Evolutionary conservation across 2,329 filamentous ascomycete species (phyloP).

Genomic region (Harringtonia lauricola): DNA sequence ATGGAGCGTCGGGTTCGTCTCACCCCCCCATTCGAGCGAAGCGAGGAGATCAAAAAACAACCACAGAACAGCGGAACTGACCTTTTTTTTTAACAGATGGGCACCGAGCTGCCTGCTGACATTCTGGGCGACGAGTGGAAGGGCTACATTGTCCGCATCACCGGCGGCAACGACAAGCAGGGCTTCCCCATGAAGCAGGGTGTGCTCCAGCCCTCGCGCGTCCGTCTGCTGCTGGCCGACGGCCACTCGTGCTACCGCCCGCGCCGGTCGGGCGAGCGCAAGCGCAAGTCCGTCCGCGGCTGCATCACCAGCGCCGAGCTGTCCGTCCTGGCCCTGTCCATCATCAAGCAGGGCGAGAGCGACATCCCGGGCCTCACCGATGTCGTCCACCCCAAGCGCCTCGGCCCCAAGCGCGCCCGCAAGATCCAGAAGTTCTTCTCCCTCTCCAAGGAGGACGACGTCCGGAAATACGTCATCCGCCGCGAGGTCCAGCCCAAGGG

Average conservation of each 20-base stretch:
- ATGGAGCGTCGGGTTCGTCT: constrained; percentile 15
- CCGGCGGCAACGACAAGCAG: constrained; percentile 99
- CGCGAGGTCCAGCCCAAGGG: constrained; percentile 95
- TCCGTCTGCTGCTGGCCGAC: constrained; percentile 87
- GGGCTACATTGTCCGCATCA: constrained; percentile 99
- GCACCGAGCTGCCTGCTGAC: constrained; percentile 85
- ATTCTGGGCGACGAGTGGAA: constrained; percentile 98
- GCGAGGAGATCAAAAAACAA: background rate
- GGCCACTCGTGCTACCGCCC: constrained; percentile 99
- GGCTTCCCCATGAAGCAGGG: constrained; percentile 99
- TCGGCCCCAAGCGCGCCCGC: constrained; percentile 98
- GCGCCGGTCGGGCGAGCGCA: constrained; percentile 95
- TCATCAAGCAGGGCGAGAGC: constrained; percentile 95
- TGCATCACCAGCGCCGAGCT: constrained; percentile 98
- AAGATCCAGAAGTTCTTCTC: constrained; percentile 99
- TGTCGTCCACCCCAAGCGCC: constrained; percentile 95
- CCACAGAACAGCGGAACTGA: background rate
- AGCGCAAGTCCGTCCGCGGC: constrained; percentile 97
- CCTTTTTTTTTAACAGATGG: constrained; percentile 52
- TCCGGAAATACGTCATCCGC: constrained; percentile 99
- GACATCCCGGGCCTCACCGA: constrained; percentile 97
- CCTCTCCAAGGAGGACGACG: constrained; percentile 99
- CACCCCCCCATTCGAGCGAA: background rate
- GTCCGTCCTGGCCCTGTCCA: constrained; percentile 82
- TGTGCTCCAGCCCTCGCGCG: constrained; percentile 97